Conservation (phyloP, 2,329 filamentous ascomycete species). For the Mycocentrospora acerina region DNA sequence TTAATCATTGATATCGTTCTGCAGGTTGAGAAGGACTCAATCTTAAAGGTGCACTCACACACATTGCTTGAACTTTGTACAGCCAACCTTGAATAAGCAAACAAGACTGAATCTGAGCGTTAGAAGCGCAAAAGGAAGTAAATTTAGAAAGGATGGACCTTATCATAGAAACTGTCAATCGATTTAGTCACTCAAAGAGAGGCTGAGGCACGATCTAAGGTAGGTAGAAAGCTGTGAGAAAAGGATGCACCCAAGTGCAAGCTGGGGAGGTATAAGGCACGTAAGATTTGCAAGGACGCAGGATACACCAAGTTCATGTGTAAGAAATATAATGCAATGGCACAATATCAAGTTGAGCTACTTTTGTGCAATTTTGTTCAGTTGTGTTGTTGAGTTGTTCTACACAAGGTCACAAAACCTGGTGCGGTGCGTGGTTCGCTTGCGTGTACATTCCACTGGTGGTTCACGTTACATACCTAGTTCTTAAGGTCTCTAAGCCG, state of each 20-base stretch:
- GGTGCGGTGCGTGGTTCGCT: too few relatives aligned
- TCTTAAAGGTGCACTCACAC: slow-evolving; percentile 1
- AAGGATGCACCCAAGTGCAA: slow-evolving; percentile 1
- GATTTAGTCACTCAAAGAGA: slow-evolving; percentile 3
- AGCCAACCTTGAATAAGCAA: slow-evolving; percentile 1
- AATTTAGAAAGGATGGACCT: slow-evolving; percentile 5
- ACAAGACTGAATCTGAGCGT: slow-evolving; percentile 4
- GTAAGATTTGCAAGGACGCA: background rate
- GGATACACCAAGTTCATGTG: slow-evolving; percentile 1
- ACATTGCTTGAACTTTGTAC: slow-evolving; percentile 1
- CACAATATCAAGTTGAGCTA: slow-evolving; percentile 6
- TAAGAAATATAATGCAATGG: slow-evolving; percentile 5
- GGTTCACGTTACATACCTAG: too few relatives aligned
- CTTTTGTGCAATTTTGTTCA: slow-evolving; percentile 1
- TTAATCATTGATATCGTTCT: slow-evolving; percentile 3
- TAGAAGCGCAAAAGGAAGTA: slow-evolving; percentile 5
- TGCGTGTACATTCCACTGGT: too few relatives aligned
- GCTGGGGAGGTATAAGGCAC: background rate
- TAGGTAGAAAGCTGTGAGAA: slow-evolving; percentile 4
- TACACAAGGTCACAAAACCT: too few relatives aligned
- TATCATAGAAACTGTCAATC: slow-evolving; percentile 8
- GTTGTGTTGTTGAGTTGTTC: slow-evolving; percentile 6
- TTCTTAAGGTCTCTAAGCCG: too few relatives aligned
- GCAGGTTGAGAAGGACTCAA: background rate
- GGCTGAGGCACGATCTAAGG: slow-evolving; percentile 1